A percentile compares a stretch with the other conserved stretches of the same genome.
phyloP scores from a whole-genome alignment of 2,329 filamentous ascomycete species.

The Penicillium olsonii region DNA sequence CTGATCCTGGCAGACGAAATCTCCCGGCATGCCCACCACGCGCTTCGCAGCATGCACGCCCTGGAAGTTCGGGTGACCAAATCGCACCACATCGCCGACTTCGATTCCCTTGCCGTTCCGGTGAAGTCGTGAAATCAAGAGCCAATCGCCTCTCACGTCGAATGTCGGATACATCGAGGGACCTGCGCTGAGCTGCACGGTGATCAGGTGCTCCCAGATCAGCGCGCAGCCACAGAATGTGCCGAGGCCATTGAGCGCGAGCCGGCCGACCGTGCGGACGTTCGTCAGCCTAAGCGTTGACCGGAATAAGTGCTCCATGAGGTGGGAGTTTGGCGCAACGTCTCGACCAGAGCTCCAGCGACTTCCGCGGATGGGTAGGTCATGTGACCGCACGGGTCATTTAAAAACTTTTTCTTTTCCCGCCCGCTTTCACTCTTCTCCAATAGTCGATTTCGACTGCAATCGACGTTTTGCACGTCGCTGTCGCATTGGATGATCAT shows the following conservation, averaged over 20 bases:
- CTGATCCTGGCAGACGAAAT: constrained; percentile 52
- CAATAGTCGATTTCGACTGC: not conserved
- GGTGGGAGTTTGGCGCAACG: constrained; percentile 7
- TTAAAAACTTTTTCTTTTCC: constrained; percentile 21
- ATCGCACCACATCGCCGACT: constrained; percentile 84
- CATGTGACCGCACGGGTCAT: constrained; percentile 10
- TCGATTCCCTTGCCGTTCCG: constrained; percentile 65
- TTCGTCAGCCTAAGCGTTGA: constrained; percentile 24
- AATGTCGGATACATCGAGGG: constrained; percentile 92
- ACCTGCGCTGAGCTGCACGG: constrained; percentile 63
- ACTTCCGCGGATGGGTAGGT: constrained; percentile 7
- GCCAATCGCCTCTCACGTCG: constrained; percentile 64
- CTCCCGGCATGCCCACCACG: constrained; percentile 70
- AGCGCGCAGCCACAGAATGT: constrained; percentile 39
- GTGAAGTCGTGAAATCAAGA: constrained; percentile 68
- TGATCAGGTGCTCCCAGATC: constrained; percentile 61
- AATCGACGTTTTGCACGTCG: not conserved
- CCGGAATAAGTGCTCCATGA: constrained; percentile 35
- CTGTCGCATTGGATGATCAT: not conserved
- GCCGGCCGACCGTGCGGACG: constrained; percentile 26
- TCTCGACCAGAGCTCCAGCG: constrained; percentile 1
- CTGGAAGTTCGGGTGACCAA: constrained; percentile 70
- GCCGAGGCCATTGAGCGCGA: constrained; percentile 35
- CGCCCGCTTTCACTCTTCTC: not conserved
- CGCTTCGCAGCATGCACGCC: constrained; percentile 72